Percentiles rank a stretch among this genome's conserved stretches.
Conservation (phyloP, 1,139 yeast genomes). For the Candida sp. region DNA sequence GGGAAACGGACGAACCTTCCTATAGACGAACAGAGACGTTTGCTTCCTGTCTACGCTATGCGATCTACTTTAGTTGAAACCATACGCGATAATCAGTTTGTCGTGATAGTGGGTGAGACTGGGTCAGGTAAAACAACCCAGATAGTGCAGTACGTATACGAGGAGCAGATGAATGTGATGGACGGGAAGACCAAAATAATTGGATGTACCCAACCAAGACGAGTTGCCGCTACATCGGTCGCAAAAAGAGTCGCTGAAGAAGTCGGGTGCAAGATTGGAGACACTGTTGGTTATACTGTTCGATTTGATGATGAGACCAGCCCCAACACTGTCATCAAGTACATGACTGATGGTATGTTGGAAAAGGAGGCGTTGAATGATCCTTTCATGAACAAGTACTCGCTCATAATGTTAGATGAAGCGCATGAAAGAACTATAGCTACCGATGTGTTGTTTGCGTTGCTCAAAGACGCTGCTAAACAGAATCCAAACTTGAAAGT, state of each 20-base stretch:
- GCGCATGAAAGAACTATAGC: conserved; percentile 98
- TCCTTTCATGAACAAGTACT: conserved; percentile 77
- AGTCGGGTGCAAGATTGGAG: conserved; percentile 90
- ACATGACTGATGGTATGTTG: conserved; percentile 99
- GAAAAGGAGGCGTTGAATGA: conserved; percentile 98
- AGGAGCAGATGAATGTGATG: conserved; percentile 73
- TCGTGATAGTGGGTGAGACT: conserved; percentile 99
- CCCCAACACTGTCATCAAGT: conserved; percentile 77
- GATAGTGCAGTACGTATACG: conserved; percentile 93
- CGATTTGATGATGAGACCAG: conserved; percentile 93
- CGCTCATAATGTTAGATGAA: conserved; percentile 94
- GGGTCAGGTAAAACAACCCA: conserved; percentile 99
- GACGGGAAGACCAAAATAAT: conserved; percentile 68
- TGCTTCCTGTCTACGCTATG: conserved; percentile 94
- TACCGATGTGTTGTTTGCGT: conserved; percentile 96
- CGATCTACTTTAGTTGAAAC: conserved; percentile 83
- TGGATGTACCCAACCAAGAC: conserved; percentile 97
- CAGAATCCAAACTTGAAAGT: conserved; percentile 90
- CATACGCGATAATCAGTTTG: conserved; percentile 87
- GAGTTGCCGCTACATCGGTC: conserved; percentile 98
- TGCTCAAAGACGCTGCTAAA: conserved; percentile 77
- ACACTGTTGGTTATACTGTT: conserved; percentile 91
- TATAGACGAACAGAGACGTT: conserved; percentile 71
- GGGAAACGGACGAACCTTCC: conserved; percentile 59
- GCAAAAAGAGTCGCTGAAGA: conserved; percentile 97